Conservation (phyloP, 805 yeast genomes). For the Barnettozyma populi region DNA sequence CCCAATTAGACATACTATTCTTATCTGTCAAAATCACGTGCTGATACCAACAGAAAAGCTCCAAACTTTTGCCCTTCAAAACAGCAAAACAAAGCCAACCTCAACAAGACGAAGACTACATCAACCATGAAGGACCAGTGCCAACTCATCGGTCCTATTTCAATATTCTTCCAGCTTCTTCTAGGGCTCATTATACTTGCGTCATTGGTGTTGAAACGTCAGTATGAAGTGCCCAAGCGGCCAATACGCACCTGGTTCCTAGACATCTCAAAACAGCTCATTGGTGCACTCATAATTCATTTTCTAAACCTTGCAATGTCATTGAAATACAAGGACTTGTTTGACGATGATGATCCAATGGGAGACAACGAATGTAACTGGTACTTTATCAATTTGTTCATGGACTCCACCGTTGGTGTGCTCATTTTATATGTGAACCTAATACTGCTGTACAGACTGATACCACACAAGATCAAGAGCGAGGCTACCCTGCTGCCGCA, state of each 20-base stretch:
- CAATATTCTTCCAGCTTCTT: slow-evolving; percentile 67
- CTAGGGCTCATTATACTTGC: slow-evolving; percentile 75
- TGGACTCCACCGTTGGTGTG: slow-evolving; percentile 93
- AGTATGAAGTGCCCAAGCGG: slow-evolving; percentile 76
- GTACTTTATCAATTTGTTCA: slow-evolving; percentile 82
- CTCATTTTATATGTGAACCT: slow-evolving; percentile 66
- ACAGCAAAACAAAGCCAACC: background rate
- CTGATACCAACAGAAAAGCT: background rate
- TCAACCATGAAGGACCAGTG: slow-evolving; percentile 32
- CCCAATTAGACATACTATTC: background rate
- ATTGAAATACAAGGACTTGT: slow-evolving; percentile 35
- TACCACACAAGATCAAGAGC: slow-evolving; percentile 51
- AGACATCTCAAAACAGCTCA: slow-evolving; percentile 84
- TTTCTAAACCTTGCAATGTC: slow-evolving; percentile 69
- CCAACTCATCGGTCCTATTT: slow-evolving; percentile 78
- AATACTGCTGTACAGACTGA: slow-evolving; percentile 42
- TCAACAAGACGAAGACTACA: background rate
- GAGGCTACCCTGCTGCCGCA: slow-evolving; percentile 29
- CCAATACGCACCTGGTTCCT: slow-evolving; percentile 86
- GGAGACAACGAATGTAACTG: slow-evolving; percentile 80
- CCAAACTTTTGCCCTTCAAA: background rate
- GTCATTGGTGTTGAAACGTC: slow-evolving; percentile 69
- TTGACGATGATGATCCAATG: slow-evolving; percentile 29
- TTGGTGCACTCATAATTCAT: slow-evolving; percentile 85
- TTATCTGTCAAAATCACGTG: background rate